Conservation (phyloP, 2,329 filamentous ascomycete species). For the Teratosphaeria epicoccoides region DNA sequence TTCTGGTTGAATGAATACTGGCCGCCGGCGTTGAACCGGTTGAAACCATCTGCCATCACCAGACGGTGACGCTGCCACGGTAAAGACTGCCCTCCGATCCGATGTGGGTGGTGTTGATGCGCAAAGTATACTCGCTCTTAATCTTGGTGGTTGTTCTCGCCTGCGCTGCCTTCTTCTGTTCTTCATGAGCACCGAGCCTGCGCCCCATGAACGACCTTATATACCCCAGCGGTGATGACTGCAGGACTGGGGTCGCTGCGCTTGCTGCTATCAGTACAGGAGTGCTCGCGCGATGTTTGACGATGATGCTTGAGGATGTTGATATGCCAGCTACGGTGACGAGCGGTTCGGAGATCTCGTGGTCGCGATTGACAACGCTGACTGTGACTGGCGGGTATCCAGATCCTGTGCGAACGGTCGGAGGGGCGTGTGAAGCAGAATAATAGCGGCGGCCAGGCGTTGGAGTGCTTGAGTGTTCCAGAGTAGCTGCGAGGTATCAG, state of each 20-base stretch:
- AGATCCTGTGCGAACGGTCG: not conserved
- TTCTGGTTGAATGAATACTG: slow-evolving; percentile 44
- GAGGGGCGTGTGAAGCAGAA: not conserved
- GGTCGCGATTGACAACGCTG: not conserved
- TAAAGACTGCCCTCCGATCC: slow-evolving; percentile 5
- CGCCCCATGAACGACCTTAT: slow-evolving; percentile 22
- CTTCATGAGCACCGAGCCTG: slow-evolving; percentile 35
- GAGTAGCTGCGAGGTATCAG: not conserved
- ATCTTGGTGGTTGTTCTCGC: slow-evolving; percentile 33
- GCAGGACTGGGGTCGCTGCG: not conserved
- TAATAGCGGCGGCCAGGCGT: not conserved
- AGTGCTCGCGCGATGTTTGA: not conserved
- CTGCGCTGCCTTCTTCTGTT: slow-evolving; percentile 38
- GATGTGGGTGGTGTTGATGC: slow-evolving; percentile 17
- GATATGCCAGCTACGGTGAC: not conserved
- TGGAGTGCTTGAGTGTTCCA: not conserved
- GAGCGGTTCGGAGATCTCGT: not conserved
- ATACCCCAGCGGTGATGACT: not conserved
- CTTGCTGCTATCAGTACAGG: not conserved
- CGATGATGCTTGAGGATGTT: not conserved
- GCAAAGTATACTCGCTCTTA: slow-evolving; percentile 11
- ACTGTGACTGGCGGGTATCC: not conserved
- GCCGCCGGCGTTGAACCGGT: slow-evolving; percentile 52
- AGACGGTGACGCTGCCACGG: slow-evolving; percentile 18
- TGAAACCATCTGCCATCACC: slow-evolving; percentile 61